Evolutionary conservation across 129 eudicot genomes (phyloP).

Genomic region (Helianthus tuberosus): DNA sequence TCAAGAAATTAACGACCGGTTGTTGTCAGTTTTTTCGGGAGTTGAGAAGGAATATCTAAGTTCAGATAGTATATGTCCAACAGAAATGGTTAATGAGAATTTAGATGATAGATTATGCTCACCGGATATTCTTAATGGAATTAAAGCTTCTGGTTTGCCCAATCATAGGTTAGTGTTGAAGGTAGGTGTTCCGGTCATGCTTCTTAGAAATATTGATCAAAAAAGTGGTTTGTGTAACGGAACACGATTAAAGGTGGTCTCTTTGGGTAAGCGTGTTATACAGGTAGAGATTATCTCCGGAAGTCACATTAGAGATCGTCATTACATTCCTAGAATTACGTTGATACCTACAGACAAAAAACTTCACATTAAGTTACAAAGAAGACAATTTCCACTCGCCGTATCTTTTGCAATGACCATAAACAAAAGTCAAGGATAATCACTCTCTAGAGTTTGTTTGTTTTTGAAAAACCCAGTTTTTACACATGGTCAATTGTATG

Average conservation of each 20-base stretch:
- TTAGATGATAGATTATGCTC: not conserved
- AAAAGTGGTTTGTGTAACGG: not conserved
- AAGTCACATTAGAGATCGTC: not conserved
- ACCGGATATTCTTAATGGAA: no score
- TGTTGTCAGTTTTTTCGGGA: not conserved
- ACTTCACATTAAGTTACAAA: not conserved
- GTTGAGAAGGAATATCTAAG: not conserved
- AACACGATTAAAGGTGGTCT: not conserved
- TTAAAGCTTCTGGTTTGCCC: not conserved
- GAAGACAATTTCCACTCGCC: not conserved
- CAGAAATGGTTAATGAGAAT: not conserved
- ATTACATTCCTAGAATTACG: not conserved
- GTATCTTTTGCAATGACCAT: not conserved
- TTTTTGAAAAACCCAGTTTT: not conserved
- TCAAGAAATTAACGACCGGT: conserved; percentile 12
- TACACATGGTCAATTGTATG: not conserved
- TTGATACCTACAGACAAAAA: not conserved
- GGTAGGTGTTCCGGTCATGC: not conserved
- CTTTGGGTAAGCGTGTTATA: not conserved
- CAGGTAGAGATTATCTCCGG: not conserved
- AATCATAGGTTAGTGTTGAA: not conserved
- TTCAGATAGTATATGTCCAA: not conserved
- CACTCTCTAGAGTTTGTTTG: not conserved
- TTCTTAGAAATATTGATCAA: not conserved
- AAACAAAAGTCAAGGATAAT: not conserved